Base-by-base conservation (phyloP, 2,329 filamentous ascomycete species). In the Sclerotinia subarctica region DNA sequence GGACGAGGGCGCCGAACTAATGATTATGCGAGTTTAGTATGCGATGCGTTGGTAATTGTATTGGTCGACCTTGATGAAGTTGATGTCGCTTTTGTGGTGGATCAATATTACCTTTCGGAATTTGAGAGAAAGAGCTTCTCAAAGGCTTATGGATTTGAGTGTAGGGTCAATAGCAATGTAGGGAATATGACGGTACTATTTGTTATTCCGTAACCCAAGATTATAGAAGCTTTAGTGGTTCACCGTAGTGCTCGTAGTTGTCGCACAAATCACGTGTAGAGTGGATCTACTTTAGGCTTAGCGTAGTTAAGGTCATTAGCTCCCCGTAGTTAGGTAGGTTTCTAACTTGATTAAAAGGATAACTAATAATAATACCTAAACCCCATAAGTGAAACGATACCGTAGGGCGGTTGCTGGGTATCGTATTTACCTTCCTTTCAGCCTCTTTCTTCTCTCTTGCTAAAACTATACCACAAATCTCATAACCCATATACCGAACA, bases 401-500 rank as follows among this genome's bases (percentile, higher is more conserved):
- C 24, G 24, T 44, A 32, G 42, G 19, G 54, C 46, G 26, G 38
- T 44, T 13, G 44, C 13, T 24, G 19, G 7, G 65, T 52, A 44
- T 64, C 58, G 51, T 42, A 57, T 54, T 38, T 52, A 38, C 49
- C 51, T 64, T 63, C 47, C 47, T 35, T 35, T 44, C 58, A 47
- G 44, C 58, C 21, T 62, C 44, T 35, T 29, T 62, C 46, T 44
- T 56, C 58, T 51, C 59, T 57, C 35, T 67, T 62, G n/a, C 47
- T 56, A 35, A 66, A 46, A 59, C 64, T 58, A 53, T 65, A 52
- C 64, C 57, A 66, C 67, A 59, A 38, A 53, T 64, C 47, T 64
- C 49, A 62, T 52, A 60, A 65, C 68, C 64, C 60, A 64, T 54
- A 69, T 69, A 66, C 63, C 68, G 57, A 73, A 75, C 73, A 72